phyloP scores from a whole-genome alignment of 129 eudicot species.

The Pulicaria dysenterica region DNA sequence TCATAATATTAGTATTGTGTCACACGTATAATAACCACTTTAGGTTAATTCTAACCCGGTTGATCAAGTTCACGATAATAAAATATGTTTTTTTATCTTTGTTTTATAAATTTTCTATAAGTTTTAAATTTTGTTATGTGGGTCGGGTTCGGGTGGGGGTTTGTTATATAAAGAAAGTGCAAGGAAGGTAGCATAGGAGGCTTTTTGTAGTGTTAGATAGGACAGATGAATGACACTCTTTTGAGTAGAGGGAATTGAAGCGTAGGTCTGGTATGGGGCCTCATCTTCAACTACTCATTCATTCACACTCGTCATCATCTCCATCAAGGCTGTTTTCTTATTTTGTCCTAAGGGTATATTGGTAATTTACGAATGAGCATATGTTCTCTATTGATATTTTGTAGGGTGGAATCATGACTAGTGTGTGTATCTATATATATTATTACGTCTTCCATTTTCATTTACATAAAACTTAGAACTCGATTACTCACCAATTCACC shows the following conservation, averaged over 20 bases:
- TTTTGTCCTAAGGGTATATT: constrained; percentile 10
- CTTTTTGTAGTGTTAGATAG: constrained; percentile 15
- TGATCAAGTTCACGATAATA: not conserved
- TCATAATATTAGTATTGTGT: too few species aligned
- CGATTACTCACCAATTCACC: too few species aligned
- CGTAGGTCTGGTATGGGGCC: constrained; percentile 30
- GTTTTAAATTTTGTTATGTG: not conserved
- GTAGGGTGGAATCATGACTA: constrained; percentile 7
- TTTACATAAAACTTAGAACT: too few species aligned
- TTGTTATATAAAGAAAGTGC: constrained; percentile 1
- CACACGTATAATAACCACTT: too few species aligned
- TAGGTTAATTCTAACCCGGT: too few species aligned
- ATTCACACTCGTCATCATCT: constrained; percentile 3
- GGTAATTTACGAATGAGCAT: not conserved
- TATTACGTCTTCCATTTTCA: too few species aligned
- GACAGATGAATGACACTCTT: constrained; percentile 18
- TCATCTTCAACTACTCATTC: constrained; percentile 33
- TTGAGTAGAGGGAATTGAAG: constrained; percentile 15
- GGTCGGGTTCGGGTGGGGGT: not conserved
- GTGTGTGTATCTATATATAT: too few species aligned
- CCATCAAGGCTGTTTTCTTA: constrained; percentile 14
- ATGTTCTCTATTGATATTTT: too few species aligned
- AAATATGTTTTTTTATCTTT: too few species aligned
- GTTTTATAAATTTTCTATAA: too few species aligned
- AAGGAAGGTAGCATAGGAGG: not conserved